phyloP scores from a whole-genome alignment of 441 rosid genomes.

The Viola pubescens region DNA sequence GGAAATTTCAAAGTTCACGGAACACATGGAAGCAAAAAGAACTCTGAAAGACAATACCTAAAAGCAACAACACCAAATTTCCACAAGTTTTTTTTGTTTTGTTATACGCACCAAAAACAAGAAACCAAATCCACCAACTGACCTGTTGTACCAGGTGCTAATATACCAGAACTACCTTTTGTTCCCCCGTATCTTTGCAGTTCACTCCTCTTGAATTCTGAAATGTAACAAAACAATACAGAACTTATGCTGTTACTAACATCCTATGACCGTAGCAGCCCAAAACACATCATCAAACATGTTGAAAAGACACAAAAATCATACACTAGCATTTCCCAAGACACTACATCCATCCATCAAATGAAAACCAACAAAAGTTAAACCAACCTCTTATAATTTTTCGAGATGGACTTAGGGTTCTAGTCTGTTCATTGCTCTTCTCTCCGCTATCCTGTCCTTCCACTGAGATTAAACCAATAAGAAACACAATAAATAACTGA shows the following conservation, averaged over 20 bases:
- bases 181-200: conserved; percentile 34
- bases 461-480: conserved; percentile 10
- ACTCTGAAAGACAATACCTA: no score
- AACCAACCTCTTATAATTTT: conserved; percentile 41
- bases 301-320: background rate
- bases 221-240: conserved; percentile 11
- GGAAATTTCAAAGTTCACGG: no score
- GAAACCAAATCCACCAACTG: conserved; percentile 4
- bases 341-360: background rate
- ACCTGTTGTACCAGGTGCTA: conserved; percentile 32
- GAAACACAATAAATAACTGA: background rate
- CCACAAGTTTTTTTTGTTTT: background rate
- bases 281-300: background rate
- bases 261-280: background rate
- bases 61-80: no score
- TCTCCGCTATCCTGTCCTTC: conserved; percentile 27
- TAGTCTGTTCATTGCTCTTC: conserved; percentile 20
- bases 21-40: no score
- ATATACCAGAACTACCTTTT: conserved; percentile 21
- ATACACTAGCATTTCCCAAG: background rate
- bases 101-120: background rate
- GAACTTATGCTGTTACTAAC: background rate
- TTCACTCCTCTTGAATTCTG: conserved; percentile 55
- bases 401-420: conserved; percentile 36
- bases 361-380: background rate